Conservation (phyloP, 169 alveolate genomes). For the Babesia divergens region DNA sequence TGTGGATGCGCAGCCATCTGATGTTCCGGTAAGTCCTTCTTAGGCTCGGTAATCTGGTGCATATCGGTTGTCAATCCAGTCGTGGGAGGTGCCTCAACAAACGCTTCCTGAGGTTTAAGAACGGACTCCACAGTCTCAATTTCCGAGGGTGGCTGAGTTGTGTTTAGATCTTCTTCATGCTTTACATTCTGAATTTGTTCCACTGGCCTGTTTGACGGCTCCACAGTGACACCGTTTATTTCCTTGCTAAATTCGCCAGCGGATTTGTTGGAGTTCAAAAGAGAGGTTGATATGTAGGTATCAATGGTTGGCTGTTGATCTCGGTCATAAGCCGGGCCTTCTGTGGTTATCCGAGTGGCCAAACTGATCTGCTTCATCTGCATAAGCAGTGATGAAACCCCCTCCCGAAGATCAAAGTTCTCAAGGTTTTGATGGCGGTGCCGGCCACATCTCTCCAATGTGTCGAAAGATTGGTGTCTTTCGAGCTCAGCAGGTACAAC, state of each 20-base stretch:
- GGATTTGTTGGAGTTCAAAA: not conserved
- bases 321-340: not conserved
- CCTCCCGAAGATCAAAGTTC: not conserved
- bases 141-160: no score
- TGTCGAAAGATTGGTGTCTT: not conserved
- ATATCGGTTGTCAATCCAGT: no score
- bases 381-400: conserved; percentile 25
- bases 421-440: not conserved
- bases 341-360: not conserved
- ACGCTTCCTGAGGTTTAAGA: no score
- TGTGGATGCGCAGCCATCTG: no score
- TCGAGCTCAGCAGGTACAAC: no score
- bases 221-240: not conserved
- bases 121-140: no score
- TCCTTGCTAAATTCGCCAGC: not conserved
- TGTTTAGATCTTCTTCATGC: no score
- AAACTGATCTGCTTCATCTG: not conserved
- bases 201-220: not conserved
- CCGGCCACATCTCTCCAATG: not conserved
- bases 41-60: no score
- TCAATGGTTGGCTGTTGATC: conserved; percentile 3
- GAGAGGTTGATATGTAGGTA: not conserved
- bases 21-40: no score
- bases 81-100: no score
- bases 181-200: not conserved